Percentiles rank a stretch among this genome's conserved stretches.
phyloP scores from a whole-genome alignment of 1,139 yeast species.

The Magnusiomyces ingens region DNA sequence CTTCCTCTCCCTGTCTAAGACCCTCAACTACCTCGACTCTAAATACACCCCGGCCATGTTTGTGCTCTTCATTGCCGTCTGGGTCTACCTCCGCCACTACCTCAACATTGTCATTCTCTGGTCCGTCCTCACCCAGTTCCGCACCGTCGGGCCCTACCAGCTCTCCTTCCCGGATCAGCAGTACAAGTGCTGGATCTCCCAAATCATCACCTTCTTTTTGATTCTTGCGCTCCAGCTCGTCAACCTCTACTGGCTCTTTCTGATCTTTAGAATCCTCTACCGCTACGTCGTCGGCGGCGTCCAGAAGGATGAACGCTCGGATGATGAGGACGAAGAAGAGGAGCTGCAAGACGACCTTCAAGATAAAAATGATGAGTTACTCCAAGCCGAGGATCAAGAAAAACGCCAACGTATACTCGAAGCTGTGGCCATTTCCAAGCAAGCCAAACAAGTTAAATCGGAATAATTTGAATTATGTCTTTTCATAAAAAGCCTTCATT shows the following conservation, averaged over 20 bases:
- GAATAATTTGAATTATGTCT: too few relatives aligned
- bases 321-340: constrained; percentile 61
- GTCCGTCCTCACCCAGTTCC: constrained; percentile 84
- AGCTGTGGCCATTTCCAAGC: background rate
- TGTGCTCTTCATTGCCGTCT: constrained; percentile 54
- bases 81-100: constrained; percentile 89
- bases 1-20: constrained; percentile 76
- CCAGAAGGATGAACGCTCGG: constrained; percentile 82
- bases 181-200: constrained; percentile 93
- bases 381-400: constrained; percentile 4
- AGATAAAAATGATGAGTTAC: constrained; percentile 24
- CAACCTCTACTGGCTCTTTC: constrained; percentile 78
- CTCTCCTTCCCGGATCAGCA: constrained; percentile 89
- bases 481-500: too few relatives aligned
- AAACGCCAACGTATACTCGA: constrained; percentile 5
- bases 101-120: constrained; percentile 72
- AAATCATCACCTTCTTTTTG: constrained; percentile 74
- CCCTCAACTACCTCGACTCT: constrained; percentile 75
- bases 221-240: constrained; percentile 77
- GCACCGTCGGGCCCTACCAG: constrained; percentile 71
- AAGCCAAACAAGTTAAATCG: background rate
- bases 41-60: constrained; percentile 58
- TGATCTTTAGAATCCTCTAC: constrained; percentile 70
- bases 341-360: constrained; percentile 28
- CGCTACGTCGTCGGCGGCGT: constrained; percentile 55